These are phyloP conservation scores for Akanthomyces dipterigenus DNA, from an alignment of 2,329 filamentous ascomycete genomes.

Conservation along the genomic window DNA sequence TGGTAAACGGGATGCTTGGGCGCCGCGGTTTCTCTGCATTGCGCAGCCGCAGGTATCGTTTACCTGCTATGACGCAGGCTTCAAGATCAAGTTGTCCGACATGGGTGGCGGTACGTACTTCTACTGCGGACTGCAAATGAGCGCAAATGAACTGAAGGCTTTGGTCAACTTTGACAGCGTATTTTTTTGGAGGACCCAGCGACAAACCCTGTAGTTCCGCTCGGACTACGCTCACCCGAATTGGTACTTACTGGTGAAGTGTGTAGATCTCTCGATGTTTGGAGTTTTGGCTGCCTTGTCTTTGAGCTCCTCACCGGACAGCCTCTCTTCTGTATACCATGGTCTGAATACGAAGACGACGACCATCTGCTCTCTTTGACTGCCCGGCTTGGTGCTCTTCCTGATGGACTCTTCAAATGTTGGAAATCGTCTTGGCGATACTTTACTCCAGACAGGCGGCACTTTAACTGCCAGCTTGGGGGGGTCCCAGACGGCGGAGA, in stretches of 20 bases:
- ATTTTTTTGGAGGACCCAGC: conserved; percentile 22
- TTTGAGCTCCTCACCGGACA: conserved; percentile 25
- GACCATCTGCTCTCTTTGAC: conserved; percentile 18
- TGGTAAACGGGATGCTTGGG: conserved; percentile 23
- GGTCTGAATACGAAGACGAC: conserved; percentile 17
- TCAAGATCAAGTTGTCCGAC: conserved; percentile 25
- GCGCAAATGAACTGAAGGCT: background rate
- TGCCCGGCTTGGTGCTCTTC: conserved; percentile 17
- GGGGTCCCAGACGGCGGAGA: conserved; percentile 17
- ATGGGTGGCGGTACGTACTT: conserved; percentile 24
- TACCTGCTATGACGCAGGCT: conserved; percentile 17
- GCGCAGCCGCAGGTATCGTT: conserved; percentile 20
- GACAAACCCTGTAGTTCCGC: conserved; percentile 17
- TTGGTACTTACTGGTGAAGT: conserved; percentile 20
- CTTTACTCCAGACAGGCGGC: conserved; percentile 20
- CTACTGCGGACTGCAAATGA: background rate
- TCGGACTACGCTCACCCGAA: conserved; percentile 23
- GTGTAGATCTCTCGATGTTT: conserved; percentile 21
- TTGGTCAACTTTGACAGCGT: conserved; percentile 15
- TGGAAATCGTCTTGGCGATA: conserved; percentile 22
- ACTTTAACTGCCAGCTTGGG: conserved; percentile 22
- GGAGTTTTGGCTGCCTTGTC: conserved; percentile 26
- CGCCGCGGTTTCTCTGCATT: conserved; percentile 24
- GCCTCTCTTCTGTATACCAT: conserved; percentile 22
- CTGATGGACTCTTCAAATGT: conserved; percentile 15